Conservation (phyloP, 441 rosid genomes). For the Populus hybrid region DNA sequence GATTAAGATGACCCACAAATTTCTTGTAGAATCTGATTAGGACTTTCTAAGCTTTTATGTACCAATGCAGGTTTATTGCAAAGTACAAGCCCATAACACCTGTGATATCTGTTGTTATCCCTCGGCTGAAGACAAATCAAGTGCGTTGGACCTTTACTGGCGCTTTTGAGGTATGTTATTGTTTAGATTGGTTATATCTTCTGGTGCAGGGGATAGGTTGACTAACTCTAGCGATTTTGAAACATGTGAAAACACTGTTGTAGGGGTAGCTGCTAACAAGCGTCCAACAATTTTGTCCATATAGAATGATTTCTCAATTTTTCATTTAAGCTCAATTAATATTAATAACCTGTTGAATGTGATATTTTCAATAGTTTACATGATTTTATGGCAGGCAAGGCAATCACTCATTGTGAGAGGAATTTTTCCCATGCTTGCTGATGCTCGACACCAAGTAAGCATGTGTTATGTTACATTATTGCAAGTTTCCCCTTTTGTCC, state of each 20-base stretch:
- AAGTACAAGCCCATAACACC: conserved; percentile 88
- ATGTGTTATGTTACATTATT: neutral
- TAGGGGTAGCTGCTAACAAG: neutral
- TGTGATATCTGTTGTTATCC: conserved; percentile 75
- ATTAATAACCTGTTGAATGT: neutral
- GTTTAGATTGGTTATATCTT: conserved; percentile 4
- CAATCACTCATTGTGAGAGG: conserved; percentile 90
- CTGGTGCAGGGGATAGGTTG: neutral
- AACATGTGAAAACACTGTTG: neutral
- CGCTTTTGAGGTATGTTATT: conserved; percentile 62
- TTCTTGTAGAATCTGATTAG: neutral
- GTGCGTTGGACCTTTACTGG: conserved; percentile 77
- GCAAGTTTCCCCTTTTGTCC: neutral
- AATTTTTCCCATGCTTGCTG: conserved; percentile 89
- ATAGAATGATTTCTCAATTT: neutral
- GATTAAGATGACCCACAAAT: neutral
- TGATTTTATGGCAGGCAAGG: conserved; percentile 48
- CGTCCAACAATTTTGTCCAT: neutral
- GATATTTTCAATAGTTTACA: neutral
- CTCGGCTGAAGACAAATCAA: conserved; percentile 70
- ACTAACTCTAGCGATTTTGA: neutral
- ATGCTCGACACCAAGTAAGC: conserved; percentile 89
- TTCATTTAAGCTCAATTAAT: neutral
- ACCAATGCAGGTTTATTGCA: conserved; percentile 59
- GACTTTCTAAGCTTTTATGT: neutral